Evolutionary conservation across 768 basidiomycete genomes (phyloP), one percentile per base, ranked within the genome.

Genomic region (Calvatia gigantea): DNA sequence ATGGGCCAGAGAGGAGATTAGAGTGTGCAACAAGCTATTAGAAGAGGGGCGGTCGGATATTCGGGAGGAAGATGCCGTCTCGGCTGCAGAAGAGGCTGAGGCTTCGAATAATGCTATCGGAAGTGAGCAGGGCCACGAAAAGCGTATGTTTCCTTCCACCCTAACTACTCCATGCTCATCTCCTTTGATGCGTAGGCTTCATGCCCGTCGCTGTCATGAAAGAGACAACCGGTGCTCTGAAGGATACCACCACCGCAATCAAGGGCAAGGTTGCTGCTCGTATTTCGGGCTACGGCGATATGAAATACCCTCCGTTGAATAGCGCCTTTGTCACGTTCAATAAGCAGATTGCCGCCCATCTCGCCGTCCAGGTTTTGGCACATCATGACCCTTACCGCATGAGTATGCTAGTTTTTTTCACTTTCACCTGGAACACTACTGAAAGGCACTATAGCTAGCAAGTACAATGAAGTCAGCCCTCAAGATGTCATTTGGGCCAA

Each of bases 401-500:
- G 93, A 72, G 80, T 73, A 50, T 54, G 72, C 70, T 1, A 17
- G 31, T 31, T 38, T 15, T 45, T 7, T 25, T 17, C 28, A 1
- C 44, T 38, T 41, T 44, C 15, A 27, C 39, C 17, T 45, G 29
- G 8, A 33, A 27, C 21, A 41, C 37, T n/a, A 15, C 19, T 12
- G 21, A 9, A 4, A 33, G 5, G 17, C 21, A 14, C 14, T 39
- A 46, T 42, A 78, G 76, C 78, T 8, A 74, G 75, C 25, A 83
- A 84, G 48, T 89, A 85, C 64, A 79, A 87, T 37, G 95, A 97
- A 67, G 85, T 96, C 50, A 80, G 87, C 0, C 94, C 95, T 0
- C 77, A 80, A 27, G 94, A 97, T 69, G 87, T 99, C 43, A 87
- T 98, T 59, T 98, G 96, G 95, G 71, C 79, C 3, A 98, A 97